Percentiles rank a stretch among this genome's conserved stretches.
Conservation (phyloP, 2,329 filamentous ascomycete species). For the Claviceps quebecensis region DNA sequence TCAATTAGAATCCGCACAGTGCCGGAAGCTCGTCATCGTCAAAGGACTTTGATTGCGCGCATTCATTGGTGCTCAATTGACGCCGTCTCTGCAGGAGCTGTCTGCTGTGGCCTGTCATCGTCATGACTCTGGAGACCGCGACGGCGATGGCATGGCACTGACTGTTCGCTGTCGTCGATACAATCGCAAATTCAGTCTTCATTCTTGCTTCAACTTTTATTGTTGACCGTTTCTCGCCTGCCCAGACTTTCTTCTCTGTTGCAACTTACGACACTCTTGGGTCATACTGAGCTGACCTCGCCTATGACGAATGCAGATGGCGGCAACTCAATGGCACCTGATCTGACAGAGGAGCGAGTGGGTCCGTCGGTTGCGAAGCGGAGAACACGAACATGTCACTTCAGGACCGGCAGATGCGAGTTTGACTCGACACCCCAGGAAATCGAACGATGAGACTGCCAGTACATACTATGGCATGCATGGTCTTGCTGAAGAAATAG, state of each 20-base stretch:
- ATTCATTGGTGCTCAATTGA: no score
- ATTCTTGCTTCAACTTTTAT: background rate
- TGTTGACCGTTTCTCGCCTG: no score
- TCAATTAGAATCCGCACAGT: no score
- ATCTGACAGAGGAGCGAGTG: slow-evolving; percentile 3
- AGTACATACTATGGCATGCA: background rate
- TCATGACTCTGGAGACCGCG: no score
- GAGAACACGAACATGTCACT: slow-evolving; percentile 5
- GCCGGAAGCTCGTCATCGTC: no score
- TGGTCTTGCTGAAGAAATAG: no score
- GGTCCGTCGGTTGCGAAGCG: background rate
- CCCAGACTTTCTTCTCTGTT: background rate
- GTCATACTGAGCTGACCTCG: slow-evolving; percentile 1
- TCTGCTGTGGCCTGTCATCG: no score
- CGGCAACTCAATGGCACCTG: slow-evolving; percentile 7
- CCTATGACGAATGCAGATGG: slow-evolving; percentile 6
- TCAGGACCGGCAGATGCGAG: background rate
- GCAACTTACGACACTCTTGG: background rate
- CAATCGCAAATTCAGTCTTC: no score
- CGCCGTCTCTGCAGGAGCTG: no score
- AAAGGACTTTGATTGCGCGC: no score
- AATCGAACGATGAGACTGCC: background rate
- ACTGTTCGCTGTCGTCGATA: no score
- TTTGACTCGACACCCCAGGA: background rate
- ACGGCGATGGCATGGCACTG: no score